Evolutionary conservation across 2,329 filamentous ascomycete species (phyloP).

Genomic region (Colletotrichum tropicicola): DNA sequence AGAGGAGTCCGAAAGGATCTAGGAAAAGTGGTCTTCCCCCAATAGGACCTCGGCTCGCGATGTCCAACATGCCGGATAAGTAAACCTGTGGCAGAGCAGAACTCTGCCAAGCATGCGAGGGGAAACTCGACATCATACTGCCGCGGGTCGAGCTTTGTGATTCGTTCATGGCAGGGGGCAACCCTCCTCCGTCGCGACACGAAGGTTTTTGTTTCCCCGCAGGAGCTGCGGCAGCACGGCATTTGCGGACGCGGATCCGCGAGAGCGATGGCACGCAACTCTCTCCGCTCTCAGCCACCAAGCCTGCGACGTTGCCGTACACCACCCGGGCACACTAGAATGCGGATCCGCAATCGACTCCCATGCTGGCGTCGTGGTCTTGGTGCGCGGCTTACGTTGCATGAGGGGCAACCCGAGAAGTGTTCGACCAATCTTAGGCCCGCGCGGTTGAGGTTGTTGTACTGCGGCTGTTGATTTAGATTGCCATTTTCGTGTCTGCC

Average conservation of each 20-base stretch:
- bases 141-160: not conserved
- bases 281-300: not conserved
- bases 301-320: not conserved
- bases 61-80: not conserved
- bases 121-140: not conserved
- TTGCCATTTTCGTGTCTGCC: not conserved
- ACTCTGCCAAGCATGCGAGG: not conserved
- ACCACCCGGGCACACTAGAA: not conserved
- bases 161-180: not conserved
- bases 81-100: not conserved
- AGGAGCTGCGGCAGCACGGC: not conserved
- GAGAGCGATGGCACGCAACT: not conserved
- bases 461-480: not conserved
- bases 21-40: not conserved
- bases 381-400: not conserved
- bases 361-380: not conserved
- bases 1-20: not conserved
- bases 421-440: not conserved
- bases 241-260: not conserved
- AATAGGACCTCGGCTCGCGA: not conserved
- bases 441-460: not conserved
- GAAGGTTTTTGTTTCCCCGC: slow-evolving; percentile 14
- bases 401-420: not conserved
- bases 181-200: not conserved
- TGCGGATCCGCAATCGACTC: slow-evolving; percentile 8